Percentiles rank a stretch among this genome's conserved stretches.
Conservation (phyloP, 2,329 filamentous ascomycete genomes). For the Lecanoromycetidae sp. region DNA sequence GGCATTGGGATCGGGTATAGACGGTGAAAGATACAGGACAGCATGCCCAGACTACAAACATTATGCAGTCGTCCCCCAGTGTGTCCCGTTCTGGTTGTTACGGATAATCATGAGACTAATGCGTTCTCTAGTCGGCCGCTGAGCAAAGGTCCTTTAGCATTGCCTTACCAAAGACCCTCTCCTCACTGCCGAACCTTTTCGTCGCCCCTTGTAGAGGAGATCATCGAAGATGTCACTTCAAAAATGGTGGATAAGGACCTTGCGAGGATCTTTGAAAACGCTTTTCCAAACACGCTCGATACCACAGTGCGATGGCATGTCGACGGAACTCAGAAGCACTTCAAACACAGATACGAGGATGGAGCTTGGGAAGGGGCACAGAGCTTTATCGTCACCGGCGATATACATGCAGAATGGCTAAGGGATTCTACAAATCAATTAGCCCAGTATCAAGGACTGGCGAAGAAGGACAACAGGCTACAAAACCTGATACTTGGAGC, state of each 20-base stretch:
- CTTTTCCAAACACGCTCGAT: constrained; percentile 83
- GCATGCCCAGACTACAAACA: constrained; percentile 56
- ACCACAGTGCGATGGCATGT: constrained; percentile 84
- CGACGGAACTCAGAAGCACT: constrained; percentile 42
- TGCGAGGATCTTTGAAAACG: constrained; percentile 85
- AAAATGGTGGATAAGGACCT: constrained; percentile 77
- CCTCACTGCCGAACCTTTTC: constrained; percentile 76
- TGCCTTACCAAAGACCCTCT: constrained; percentile 79
- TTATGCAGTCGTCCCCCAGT: constrained; percentile 51
- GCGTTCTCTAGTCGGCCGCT: constrained; percentile 43
- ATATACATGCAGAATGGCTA: constrained; percentile 88
- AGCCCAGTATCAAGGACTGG: constrained; percentile 73
- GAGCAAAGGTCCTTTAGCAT: constrained; percentile 62
- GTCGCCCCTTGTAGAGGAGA: constrained; percentile 73
- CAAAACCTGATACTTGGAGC: constrained; percentile 75
- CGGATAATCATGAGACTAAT: background rate
- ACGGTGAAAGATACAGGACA: constrained; percentile 16
- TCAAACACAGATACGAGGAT: constrained; percentile 35
- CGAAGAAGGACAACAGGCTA: constrained; percentile 67
- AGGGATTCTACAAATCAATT: constrained; percentile 90
- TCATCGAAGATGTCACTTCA: constrained; percentile 70
- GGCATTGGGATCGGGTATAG: constrained; percentile 11
- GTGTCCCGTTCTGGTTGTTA: constrained; percentile 23
- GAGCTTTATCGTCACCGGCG: constrained; percentile 84
- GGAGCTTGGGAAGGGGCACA: constrained; percentile 65